These are phyloP conservation scores for Metschnikowia aberdeeniae DNA, from an alignment of 805 yeast genomes.

Conservation along the genomic window DNA sequence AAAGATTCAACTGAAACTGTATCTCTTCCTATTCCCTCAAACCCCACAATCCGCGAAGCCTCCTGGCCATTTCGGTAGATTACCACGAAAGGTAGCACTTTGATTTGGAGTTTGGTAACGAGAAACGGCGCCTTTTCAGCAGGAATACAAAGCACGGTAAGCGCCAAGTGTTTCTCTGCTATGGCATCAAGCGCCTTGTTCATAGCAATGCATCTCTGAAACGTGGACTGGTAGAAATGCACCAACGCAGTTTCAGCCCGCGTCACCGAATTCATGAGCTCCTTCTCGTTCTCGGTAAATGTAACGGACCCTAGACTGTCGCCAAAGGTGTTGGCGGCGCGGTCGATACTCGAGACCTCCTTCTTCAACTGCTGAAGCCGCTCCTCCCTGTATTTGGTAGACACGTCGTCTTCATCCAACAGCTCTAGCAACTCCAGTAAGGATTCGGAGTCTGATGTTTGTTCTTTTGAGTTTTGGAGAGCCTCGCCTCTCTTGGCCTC, in stretches of 20 bases:
- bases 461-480: conserved; percentile 24
- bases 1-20: conserved; percentile 45
- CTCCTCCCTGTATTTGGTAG: conserved; percentile 55
- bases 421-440: conserved; percentile 40
- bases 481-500: conserved; percentile 28
- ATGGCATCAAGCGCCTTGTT: conserved; percentile 40
- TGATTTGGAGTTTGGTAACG: conserved; percentile 56
- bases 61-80: conserved; percentile 61
- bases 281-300: conserved; percentile 48
- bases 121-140: conserved; percentile 72
- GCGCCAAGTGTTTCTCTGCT: conserved; percentile 54
- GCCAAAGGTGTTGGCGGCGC: conserved; percentile 23
- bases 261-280: conserved; percentile 50
- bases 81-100: conserved; percentile 68
- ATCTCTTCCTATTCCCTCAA: conserved; percentile 51
- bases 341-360: conserved; percentile 36
- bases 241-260: conserved; percentile 36
- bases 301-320: conserved; percentile 31
- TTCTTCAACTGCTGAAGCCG: conserved; percentile 54
- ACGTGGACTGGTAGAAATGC: conserved; percentile 61
- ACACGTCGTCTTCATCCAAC: conserved; percentile 44
- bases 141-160: conserved; percentile 50
- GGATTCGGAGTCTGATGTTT: conserved; percentile 32
- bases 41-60: conserved; percentile 59
- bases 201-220: conserved; percentile 59